Conservation (phyloP, 2,329 filamentous ascomycete genomes). For the Penicillium sclerotigenum region DNA sequence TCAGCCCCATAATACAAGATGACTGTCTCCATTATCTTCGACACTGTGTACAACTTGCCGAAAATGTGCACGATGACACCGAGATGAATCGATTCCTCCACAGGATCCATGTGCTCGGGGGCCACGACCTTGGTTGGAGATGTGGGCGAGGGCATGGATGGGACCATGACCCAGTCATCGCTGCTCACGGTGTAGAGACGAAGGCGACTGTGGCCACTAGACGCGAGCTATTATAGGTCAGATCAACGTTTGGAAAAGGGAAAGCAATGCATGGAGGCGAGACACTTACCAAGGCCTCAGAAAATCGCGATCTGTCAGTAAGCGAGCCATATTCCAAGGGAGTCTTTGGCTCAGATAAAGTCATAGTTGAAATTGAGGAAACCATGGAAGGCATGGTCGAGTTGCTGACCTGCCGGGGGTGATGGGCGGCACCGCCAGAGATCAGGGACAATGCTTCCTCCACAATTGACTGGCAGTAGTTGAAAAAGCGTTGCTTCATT, state of each 20-base stretch:
- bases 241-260: neutral
- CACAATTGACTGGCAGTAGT: slow-evolving; percentile 13
- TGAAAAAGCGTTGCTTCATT: slow-evolving; percentile 21
- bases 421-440: neutral
- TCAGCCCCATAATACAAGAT: slow-evolving; percentile 35
- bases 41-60: slow-evolving; percentile 34
- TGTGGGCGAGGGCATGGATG: slow-evolving; percentile 9
- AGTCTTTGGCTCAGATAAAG: neutral
- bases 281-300: neutral
- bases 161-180: slow-evolving; percentile 28
- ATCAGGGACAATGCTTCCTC: neutral
- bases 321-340: neutral
- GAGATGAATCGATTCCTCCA: slow-evolving; percentile 24
- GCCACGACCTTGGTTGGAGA: slow-evolving; percentile 8
- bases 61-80: slow-evolving; percentile 31
- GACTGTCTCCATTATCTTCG: slow-evolving; percentile 35
- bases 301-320: neutral
- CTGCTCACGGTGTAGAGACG: slow-evolving; percentile 32
- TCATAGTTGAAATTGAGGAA: neutral
- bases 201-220: neutral
- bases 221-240: neutral
- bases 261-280: neutral
- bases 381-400: neutral
- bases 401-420: neutral
- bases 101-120: slow-evolving; percentile 18